phyloP scores from a whole-genome alignment of 306 rosid species.

The Astragalus membranaceus region DNA sequence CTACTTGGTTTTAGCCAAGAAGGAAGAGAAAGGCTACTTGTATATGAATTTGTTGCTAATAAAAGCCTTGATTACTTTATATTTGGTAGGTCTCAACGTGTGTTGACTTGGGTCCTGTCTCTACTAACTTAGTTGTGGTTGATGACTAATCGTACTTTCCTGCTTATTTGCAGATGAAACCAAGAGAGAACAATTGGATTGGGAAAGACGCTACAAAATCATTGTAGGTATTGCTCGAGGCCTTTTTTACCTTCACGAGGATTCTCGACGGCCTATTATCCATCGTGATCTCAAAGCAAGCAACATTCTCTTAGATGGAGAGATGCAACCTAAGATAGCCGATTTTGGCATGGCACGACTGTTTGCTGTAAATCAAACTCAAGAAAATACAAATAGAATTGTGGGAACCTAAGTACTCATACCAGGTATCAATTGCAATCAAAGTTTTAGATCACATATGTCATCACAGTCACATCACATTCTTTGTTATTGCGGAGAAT shows the following conservation, averaged over 20 bases:
- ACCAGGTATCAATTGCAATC: neutral
- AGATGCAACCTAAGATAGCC: constrained; percentile 48
- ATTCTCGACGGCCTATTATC: constrained; percentile 38
- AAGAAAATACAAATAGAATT: constrained; percentile 27
- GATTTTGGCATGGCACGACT: constrained; percentile 59
- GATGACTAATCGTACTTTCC: neutral
- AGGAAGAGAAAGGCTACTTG: constrained; percentile 16
- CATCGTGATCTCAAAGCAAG: constrained; percentile 54
- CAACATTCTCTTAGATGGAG: constrained; percentile 34
- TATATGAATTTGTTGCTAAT: neutral
- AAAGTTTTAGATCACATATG: neutral
- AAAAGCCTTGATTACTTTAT: no score
- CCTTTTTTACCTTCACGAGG: constrained; percentile 47
- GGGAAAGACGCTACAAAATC: constrained; percentile 37
- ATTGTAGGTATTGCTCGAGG: constrained; percentile 41
- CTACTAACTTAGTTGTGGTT: neutral
- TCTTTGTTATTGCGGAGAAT: no score
- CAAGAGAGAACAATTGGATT: constrained; percentile 16
- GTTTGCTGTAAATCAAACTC: constrained; percentile 26
- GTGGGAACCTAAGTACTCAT: constrained; percentile 45
- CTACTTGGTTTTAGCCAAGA: constrained; percentile 4
- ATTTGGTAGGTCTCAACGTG: constrained; percentile 18
- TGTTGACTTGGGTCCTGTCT: neutral
- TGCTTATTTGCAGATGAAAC: constrained; percentile 11
- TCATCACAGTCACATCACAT: no score